Evolutionary conservation across 2,329 filamentous ascomycete genomes (phyloP), one percentile per base, ranked within the genome.

Genomic region (Camptophora hylomeconis): DNA sequence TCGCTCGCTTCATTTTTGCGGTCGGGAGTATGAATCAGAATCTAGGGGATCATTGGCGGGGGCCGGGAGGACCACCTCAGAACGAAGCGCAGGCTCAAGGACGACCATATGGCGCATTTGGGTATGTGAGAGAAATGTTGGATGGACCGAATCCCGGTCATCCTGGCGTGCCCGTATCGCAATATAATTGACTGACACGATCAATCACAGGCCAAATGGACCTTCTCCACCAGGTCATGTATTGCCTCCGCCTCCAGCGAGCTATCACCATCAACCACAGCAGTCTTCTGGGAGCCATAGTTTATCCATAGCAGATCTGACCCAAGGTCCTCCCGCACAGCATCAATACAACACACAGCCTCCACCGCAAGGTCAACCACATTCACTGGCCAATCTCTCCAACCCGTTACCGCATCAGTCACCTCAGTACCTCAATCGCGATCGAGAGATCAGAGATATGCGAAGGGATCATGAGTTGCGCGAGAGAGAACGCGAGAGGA

Each of bases 381-480:
- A 42, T 24, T 32, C 32, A 2, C 36, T 42, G 14, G 27, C 24
- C 17, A 25, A 35, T 6, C 14, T 42, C 19, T 31, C 38, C 7
- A 36, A 36, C 22, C 29, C 35, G 4, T 28, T 41, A 12, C 31
- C 38, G 13, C 43, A 45, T 30, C 43, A 46, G 20, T 46, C 43
- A 11, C 43, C 43, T 18, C 42, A 34, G 19, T 41, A 44, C 32
- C 27, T 39, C 10, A 32, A 31, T 20, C 41, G 40, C 5, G 43
- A 46, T 8, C 35, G 60, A 36, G 60, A 63, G 40, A 27, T 43
- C 10, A 49, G 60, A 32, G 58, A 67, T 36, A 49, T 65, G 44
- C 58, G 62, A 36, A 63, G 69, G 42, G 60, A 67, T 32, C 67
- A 73, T 41, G 61, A 68, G 33, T 67, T 74, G 40, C 61, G 67